These are phyloP conservation scores for Penicillium soppii DNA, from an alignment of 495 filamentous ascomycete genomes.

Conservation along the genomic window DNA sequence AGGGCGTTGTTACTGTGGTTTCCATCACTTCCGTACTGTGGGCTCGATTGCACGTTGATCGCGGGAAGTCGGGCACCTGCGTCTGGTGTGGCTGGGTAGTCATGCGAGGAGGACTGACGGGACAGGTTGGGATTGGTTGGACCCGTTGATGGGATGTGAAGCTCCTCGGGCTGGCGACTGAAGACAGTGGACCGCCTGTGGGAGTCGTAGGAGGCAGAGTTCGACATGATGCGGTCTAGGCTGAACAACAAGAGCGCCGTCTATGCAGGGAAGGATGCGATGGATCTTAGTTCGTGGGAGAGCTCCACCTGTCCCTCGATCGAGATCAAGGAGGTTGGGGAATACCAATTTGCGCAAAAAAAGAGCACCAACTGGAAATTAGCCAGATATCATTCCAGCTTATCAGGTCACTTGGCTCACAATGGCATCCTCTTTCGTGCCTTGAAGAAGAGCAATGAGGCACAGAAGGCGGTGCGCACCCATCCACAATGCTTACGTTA, in stretches of 20 bases:
- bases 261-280: conserved; percentile 15
- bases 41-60: conserved; percentile 65
- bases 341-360: conserved; percentile 4
- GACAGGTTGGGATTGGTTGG: conserved; percentile 36
- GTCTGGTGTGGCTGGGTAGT: conserved; percentile 43
- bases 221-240: conserved; percentile 35
- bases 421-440: conserved; percentile 17
- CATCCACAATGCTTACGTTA: not conserved
- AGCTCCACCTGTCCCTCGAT: conserved; percentile 21
- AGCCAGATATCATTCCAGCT: conserved; percentile 13
- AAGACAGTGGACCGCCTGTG: conserved; percentile 52
- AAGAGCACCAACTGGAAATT: conserved; percentile 40
- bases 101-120: conserved; percentile 51
- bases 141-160: conserved; percentile 69
- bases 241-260: conserved; percentile 11
- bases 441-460: not conserved
- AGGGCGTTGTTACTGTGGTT: conserved; percentile 43
- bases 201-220: conserved; percentile 52
- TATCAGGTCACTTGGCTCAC: conserved; percentile 9
- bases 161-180: conserved; percentile 65
- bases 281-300: conserved; percentile 9
- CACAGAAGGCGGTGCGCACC: conserved; percentile 5
- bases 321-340: conserved; percentile 4
- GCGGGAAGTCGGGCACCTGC: conserved; percentile 48
- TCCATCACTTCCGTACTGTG: conserved; percentile 48